These are phyloP conservation scores for Phylloporus arenicola DNA, from an alignment of 768 basidiomycete species.

Conservation along the genomic window DNA sequence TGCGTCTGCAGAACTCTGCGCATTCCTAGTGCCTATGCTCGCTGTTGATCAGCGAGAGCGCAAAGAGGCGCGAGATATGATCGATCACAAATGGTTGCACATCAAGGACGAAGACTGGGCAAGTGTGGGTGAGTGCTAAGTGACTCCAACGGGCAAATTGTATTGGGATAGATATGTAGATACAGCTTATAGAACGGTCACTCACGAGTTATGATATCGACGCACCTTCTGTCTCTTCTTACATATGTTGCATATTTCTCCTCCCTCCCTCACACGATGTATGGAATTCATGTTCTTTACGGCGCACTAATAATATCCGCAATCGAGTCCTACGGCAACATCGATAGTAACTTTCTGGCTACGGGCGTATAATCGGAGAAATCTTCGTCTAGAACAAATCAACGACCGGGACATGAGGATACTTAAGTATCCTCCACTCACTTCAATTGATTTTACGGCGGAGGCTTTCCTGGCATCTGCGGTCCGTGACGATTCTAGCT, in stretches of 20 bases:
- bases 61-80: conserved; percentile 65
- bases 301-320: background rate
- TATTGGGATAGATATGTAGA: conserved; percentile 9
- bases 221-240: background rate
- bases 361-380: no score
- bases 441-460: no score
- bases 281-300: background rate
- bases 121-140: conserved; percentile 29
- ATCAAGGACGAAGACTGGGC: conserved; percentile 30
- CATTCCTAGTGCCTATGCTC: conserved; percentile 75
- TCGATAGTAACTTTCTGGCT: no score
- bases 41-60: conserved; percentile 63
- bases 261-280: background rate
- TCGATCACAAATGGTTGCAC: conserved; percentile 70
- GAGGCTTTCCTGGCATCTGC: no score
- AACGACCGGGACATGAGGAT: no score
- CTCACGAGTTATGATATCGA: conserved; percentile 2
- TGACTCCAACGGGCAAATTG: background rate
- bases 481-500: no score
- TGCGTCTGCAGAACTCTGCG: conserved; percentile 55
- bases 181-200: conserved; percentile 2
- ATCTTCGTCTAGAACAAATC: no score
- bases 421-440: no score
- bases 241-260: conserved; percentile 7
- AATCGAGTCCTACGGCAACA: background rate